A percentile compares a stretch with the other conserved stretches of the same genome.
Evolutionary conservation across 176 grass and related monocot genomes (phyloP).

Genomic region (Oryza brachyantha): DNA sequence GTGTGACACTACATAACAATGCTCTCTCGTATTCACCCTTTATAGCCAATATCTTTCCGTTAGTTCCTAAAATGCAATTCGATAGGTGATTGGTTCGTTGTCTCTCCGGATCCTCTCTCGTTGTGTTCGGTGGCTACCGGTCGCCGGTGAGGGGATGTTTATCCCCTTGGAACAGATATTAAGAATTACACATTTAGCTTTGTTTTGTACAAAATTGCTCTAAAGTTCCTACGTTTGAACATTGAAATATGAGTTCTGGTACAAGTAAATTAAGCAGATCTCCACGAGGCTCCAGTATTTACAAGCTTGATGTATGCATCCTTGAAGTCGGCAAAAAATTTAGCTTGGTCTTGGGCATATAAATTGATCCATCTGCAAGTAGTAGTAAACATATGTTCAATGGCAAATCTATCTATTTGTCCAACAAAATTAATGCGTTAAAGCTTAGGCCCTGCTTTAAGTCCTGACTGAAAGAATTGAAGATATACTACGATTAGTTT

Average conservation of each 20-base stretch:
- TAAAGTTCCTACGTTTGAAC: neutral
- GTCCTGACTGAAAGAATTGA: neutral
- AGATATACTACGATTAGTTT: neutral
- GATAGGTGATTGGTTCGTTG: too few species aligned
- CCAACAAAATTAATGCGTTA: neutral
- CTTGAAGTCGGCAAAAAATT: constrained; percentile 74
- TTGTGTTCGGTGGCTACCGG: too few species aligned
- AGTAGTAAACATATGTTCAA: neutral
- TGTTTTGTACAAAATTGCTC: neutral
- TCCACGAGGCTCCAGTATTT: constrained; percentile 67
- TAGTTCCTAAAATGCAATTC: too few species aligned
- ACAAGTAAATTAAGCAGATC: constrained; percentile 30
- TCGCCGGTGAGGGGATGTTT: too few species aligned
- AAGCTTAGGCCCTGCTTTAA: neutral
- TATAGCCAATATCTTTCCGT: too few species aligned
- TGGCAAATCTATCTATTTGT: neutral
- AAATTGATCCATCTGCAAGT: constrained; percentile 74
- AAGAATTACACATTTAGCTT: neutral
- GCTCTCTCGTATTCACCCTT: too few species aligned
- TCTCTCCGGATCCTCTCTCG: too few species aligned
- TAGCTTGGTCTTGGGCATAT: constrained; percentile 70
- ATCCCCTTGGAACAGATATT: neutral
- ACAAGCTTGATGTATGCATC: constrained; percentile 82
- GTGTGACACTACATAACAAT: too few species aligned
- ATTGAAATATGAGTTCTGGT: too few species aligned